Evolutionary conservation across 192 early-diverging fungal species (phyloP).

Genomic region (Thamnidium elegans): DNA sequence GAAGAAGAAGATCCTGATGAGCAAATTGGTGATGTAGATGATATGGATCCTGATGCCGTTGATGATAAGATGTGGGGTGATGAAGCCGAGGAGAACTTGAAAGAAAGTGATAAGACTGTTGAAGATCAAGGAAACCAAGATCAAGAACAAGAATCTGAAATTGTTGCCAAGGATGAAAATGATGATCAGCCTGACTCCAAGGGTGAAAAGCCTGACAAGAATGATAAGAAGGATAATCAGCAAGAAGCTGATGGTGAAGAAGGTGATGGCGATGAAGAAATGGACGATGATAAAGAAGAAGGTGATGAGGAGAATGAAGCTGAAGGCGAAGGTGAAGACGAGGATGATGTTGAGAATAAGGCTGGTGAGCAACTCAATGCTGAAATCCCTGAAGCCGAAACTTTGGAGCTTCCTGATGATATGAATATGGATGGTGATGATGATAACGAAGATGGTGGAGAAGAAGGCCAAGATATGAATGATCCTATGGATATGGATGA

Average conservation of each 20-base stretch:
- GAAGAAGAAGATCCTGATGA: slow-evolving; percentile 81
- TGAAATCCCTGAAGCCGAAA: slow-evolving; percentile 69
- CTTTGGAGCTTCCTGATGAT: slow-evolving; percentile 75
- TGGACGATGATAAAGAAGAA: slow-evolving; percentile 52
- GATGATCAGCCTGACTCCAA: slow-evolving; percentile 42
- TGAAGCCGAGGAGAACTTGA: slow-evolving; percentile 56
- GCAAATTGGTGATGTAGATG: slow-evolving; percentile 89
- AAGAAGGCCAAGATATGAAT: slow-evolving; percentile 51
- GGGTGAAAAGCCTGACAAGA: slow-evolving; percentile 37
- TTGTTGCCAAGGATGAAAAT: slow-evolving; percentile 63
- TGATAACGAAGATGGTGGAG: slow-evolving; percentile 50
- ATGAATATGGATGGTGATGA: slow-evolving; percentile 67
- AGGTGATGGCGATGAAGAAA: slow-evolving; percentile 42
- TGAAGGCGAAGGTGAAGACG: slow-evolving; percentile 41
- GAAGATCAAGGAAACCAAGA: slow-evolving; percentile 50
- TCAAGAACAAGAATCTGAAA: slow-evolving; percentile 53
- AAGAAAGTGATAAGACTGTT: slow-evolving; percentile 71
- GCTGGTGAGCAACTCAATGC: slow-evolving; percentile 48
- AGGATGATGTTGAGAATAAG: slow-evolving; percentile 43
- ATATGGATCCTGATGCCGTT: slow-evolving; percentile 80
- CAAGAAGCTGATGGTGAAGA: slow-evolving; percentile 43
- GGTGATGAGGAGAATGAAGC: slow-evolving; percentile 48
- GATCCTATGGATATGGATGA: slow-evolving; percentile 54
- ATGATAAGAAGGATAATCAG: slow-evolving; percentile 46
- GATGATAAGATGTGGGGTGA: slow-evolving; percentile 99